Evolutionary conservation across 2,329 filamentous ascomycete species (phyloP).

Genomic region (Massarina eburnea): DNA sequence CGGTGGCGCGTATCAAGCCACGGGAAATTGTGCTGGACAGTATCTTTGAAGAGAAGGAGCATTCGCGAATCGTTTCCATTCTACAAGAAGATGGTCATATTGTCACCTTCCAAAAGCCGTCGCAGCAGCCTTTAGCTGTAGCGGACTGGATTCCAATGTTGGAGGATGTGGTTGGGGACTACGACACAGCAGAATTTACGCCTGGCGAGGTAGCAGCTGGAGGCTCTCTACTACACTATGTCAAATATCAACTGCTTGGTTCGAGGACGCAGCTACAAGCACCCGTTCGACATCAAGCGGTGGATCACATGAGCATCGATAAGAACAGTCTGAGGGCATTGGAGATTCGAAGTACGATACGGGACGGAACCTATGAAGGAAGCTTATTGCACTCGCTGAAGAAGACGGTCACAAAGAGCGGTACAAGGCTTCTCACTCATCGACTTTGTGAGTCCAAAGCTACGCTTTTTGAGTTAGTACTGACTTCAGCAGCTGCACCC

Average conservation of each 20-base stretch:
- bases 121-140: slow-evolving; percentile 50
- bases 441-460: slow-evolving; percentile 65
- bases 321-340: slow-evolving; percentile 86
- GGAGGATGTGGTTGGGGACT: slow-evolving; percentile 66
- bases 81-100: slow-evolving; percentile 74
- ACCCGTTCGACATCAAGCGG: slow-evolving; percentile 70
- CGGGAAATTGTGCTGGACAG: slow-evolving; percentile 78
- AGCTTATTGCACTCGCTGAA: slow-evolving; percentile 89
- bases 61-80: slow-evolving; percentile 64
- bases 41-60: slow-evolving; percentile 55
- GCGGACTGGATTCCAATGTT: slow-evolving; percentile 75
- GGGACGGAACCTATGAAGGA: slow-evolving; percentile 76
- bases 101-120: slow-evolving; percentile 67
- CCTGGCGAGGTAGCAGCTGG: slow-evolving; percentile 73
- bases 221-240: slow-evolving; percentile 80
- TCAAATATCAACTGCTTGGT: slow-evolving; percentile 75
- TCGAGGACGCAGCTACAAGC: slow-evolving; percentile 80
- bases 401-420: slow-evolving; percentile 87
- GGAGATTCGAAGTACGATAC: slow-evolving; percentile 83
- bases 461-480: not conserved
- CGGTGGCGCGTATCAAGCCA: slow-evolving; percentile 79
- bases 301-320: slow-evolving; percentile 87
- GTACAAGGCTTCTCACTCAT: slow-evolving; percentile 78
- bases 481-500: slow-evolving; percentile 62
- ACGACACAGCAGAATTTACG: slow-evolving; percentile 61